Percentiles rank a stretch among this genome's conserved stretches.
phyloP scores from a whole-genome alignment of 208 protist species.

The Leptomonas seymouri region DNA sequence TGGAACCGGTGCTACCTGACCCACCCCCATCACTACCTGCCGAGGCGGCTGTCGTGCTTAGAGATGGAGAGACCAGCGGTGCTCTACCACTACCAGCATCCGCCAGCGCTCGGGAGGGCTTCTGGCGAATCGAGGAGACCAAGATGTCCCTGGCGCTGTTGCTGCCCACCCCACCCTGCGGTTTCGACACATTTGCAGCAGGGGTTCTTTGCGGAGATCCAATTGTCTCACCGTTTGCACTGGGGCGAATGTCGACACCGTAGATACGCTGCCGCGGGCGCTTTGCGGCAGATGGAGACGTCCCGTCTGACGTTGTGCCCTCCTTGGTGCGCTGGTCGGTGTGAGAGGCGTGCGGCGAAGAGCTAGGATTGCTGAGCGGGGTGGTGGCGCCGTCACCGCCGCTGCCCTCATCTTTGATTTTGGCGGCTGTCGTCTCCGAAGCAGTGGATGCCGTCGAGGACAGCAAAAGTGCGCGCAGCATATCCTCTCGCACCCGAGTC shows the following conservation, averaged over 20 bases:
- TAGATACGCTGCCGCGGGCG: slow-evolving; percentile 30
- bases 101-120: neutral
- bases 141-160: slow-evolving; percentile 8
- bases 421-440: neutral
- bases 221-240: slow-evolving; percentile 2
- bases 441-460: neutral
- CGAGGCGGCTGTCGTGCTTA: neutral
- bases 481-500: slow-evolving; percentile 30
- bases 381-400: slow-evolving; percentile 1
- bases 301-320: neutral
- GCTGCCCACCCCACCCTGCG: slow-evolving; percentile 11
- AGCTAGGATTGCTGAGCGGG: slow-evolving; percentile 5
- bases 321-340: slow-evolving; percentile 2
- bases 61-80: slow-evolving; percentile 2
- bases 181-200: slow-evolving; percentile 14
- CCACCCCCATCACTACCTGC: neutral
- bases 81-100: neutral
- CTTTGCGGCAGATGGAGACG: slow-evolving; percentile 3
- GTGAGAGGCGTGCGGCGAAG: slow-evolving; percentile 15
- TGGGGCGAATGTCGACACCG: slow-evolving; percentile 17
- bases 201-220: slow-evolving; percentile 8
- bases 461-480: slow-evolving; percentile 26
- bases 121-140: slow-evolving; percentile 30
- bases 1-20: neutral
- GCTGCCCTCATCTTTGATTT: neutral